A percentile compares a stretch with the other conserved stretches of the same genome.
These are phyloP conservation scores for Lasiodiplodia sp. DNA, from an alignment of 2,329 filamentous ascomycete genomes.

Conservation along the genomic window DNA sequence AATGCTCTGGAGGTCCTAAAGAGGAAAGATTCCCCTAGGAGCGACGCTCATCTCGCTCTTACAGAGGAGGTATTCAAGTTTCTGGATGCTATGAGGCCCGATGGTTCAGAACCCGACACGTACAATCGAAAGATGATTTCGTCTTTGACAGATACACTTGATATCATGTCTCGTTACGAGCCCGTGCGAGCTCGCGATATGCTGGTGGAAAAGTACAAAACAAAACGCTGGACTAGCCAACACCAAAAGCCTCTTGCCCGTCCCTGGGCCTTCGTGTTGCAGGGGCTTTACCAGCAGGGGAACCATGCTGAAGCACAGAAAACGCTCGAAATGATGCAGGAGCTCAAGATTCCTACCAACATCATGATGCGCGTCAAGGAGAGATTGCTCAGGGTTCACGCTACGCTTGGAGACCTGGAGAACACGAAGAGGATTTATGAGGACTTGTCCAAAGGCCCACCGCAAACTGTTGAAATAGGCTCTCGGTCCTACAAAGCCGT, in stretches of 20 bases:
- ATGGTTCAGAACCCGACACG: background rate
- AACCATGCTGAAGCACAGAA: slow-evolving; percentile 65
- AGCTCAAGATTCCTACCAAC: slow-evolving; percentile 47
- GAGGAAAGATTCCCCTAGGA: background rate
- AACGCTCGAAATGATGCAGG: slow-evolving; percentile 62
- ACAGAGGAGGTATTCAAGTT: slow-evolving; percentile 5
- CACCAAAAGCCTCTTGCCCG: background rate
- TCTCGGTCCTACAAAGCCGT: background rate
- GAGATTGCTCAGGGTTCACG: slow-evolving; percentile 69
- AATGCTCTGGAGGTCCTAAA: background rate
- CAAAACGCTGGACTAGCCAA: background rate
- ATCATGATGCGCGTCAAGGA: slow-evolving; percentile 47
- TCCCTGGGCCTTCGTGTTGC: slow-evolving; percentile 54
- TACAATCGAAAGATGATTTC: too few relatives aligned
- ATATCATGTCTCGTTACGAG: background rate
- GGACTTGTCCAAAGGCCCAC: slow-evolving; percentile 55
- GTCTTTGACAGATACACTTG: background rate
- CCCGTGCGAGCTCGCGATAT: slow-evolving; percentile 6
- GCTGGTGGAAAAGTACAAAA: slow-evolving; percentile 3
- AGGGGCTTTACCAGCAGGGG: slow-evolving; percentile 68
- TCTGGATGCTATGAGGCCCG: background rate
- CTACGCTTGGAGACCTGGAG: slow-evolving; percentile 62
- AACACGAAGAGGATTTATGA: slow-evolving; percentile 73
- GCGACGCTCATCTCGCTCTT: slow-evolving; percentile 1
- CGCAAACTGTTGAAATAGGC: slow-evolving; percentile 4